Percentiles rank a stretch among this genome's conserved stretches.
These are phyloP conservation scores for Stagonosporopsis rhizophila DNA, from an alignment of 2,329 filamentous ascomycete species.

Conservation along the genomic window DNA sequence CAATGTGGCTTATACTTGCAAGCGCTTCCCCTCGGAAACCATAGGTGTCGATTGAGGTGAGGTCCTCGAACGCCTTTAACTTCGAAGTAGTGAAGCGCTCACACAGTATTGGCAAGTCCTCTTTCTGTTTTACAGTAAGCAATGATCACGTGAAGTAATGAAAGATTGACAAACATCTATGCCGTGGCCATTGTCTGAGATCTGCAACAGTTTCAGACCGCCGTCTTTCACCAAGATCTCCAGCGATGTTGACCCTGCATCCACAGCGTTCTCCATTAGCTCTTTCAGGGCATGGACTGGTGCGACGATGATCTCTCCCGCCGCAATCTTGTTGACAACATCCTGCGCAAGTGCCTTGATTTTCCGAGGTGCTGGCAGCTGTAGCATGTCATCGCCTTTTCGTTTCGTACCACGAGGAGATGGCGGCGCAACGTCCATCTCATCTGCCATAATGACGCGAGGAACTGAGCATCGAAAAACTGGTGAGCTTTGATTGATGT, in stretches of 20 bases:
- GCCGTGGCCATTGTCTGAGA: conserved; percentile 95
- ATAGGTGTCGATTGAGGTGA: conserved; percentile 89
- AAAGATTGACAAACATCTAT: conserved; percentile 78
- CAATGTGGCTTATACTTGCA: conserved; percentile 97
- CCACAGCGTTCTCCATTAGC: conserved; percentile 94
- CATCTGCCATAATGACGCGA: conserved; percentile 33
- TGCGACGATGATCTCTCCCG: conserved; percentile 96
- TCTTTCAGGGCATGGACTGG: conserved; percentile 97
- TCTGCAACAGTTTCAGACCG: conserved; percentile 91
- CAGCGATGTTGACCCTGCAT: conserved; percentile 90
- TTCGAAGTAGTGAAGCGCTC: conserved; percentile 98
- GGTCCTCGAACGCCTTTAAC: conserved; percentile 89
- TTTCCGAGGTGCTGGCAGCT: conserved; percentile 50
- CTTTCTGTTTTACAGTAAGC: conserved; percentile 65
- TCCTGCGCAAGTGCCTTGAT: conserved; percentile 84
- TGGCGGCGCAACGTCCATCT: conserved; percentile 36
- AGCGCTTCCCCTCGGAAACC: conserved; percentile 97
- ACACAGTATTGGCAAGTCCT: conserved; percentile 89
- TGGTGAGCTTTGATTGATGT: conserved; percentile 7
- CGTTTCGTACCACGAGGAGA: conserved; percentile 47
- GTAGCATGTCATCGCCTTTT: conserved; percentile 44
- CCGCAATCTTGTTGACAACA: conserved; percentile 98
- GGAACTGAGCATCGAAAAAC: conserved; percentile 1
- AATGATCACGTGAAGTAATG: background rate
- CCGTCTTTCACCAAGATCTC: conserved; percentile 95